phyloP scores from a whole-genome alignment of 2,329 filamentous ascomycete species.

The Aspergillus brunneoviolaceus region DNA sequence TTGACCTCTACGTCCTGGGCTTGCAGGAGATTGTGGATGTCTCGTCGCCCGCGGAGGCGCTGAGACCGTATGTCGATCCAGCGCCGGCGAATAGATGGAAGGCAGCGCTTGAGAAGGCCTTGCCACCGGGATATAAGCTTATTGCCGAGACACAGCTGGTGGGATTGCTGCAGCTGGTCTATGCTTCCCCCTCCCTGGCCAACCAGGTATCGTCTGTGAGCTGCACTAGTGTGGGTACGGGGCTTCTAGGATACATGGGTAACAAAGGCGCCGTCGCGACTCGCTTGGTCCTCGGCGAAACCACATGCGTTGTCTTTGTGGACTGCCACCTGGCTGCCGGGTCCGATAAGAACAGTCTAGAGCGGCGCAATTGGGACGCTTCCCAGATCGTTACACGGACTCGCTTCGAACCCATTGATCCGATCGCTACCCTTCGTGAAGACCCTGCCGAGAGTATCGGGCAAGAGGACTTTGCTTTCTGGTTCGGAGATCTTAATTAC shows the following conservation, averaged over 20 bases:
- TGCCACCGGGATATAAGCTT: slow-evolving; percentile 75
- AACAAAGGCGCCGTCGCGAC: slow-evolving; percentile 91
- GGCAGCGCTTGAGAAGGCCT: slow-evolving; percentile 66
- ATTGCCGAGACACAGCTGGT: slow-evolving; percentile 82
- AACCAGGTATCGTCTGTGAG: slow-evolving; percentile 77
- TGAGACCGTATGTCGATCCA: slow-evolving; percentile 73
- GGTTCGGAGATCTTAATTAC: slow-evolving; percentile 96
- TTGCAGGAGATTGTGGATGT: slow-evolving; percentile 92
- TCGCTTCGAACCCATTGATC: slow-evolving; percentile 72
- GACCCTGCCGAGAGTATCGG: slow-evolving; percentile 64
- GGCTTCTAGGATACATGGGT: slow-evolving; percentile 86
- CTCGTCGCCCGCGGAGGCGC: slow-evolving; percentile 73
- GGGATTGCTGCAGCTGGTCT: slow-evolving; percentile 79
- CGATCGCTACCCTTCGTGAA: slow-evolving; percentile 62
- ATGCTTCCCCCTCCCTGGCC: slow-evolving; percentile 74
- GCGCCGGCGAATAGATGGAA: slow-evolving; percentile 76
- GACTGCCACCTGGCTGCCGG: slow-evolving; percentile 92
- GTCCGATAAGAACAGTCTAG: slow-evolving; percentile 71
- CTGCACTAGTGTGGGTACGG: slow-evolving; percentile 80
- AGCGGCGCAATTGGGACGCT: slow-evolving; percentile 87
- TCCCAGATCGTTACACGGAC: slow-evolving; percentile 73
- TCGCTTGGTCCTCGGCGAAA: slow-evolving; percentile 81
- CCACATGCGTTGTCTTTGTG: slow-evolving; percentile 82
- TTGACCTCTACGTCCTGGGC: slow-evolving; percentile 86
- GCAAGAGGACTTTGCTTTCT: slow-evolving; percentile 91